These are phyloP conservation scores for Sophora flavescens DNA, from an alignment of 306 rosid species.

Conservation along the genomic window DNA sequence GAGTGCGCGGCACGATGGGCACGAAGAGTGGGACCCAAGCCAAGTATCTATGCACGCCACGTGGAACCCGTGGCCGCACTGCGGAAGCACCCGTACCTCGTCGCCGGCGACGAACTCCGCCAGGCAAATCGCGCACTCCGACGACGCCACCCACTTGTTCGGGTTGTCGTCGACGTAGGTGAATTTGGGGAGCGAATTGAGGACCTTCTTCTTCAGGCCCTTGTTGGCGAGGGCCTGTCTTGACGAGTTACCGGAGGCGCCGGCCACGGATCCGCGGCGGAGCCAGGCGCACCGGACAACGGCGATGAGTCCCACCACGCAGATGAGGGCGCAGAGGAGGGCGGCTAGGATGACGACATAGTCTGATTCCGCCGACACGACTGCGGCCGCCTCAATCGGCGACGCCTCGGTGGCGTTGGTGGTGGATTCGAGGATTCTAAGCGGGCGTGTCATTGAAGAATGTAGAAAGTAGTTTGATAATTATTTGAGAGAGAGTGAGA, in stretches of 20 bases:
- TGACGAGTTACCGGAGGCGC: not conserved
- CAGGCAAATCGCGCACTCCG: slow-evolving; percentile 80
- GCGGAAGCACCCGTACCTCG: slow-evolving; percentile 72
- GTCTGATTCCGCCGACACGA: slow-evolving; percentile 64
- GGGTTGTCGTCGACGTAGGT: slow-evolving; percentile 46
- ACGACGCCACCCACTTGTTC: slow-evolving; percentile 44
- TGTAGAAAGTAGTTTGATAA: not conserved
- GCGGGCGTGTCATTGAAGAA: slow-evolving; percentile 53
- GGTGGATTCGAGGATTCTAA: slow-evolving; percentile 47
- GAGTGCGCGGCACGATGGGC: slow-evolving; percentile 75
- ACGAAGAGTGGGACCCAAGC: slow-evolving; percentile 75
- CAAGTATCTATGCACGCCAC: slow-evolving; percentile 72
- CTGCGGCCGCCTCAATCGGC: slow-evolving; percentile 39
- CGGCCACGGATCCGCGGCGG: slow-evolving; percentile 49
- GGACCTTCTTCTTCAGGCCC: slow-evolving; percentile 76
- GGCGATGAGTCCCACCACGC: slow-evolving; percentile 74
- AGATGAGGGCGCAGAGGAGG: slow-evolving; percentile 78
- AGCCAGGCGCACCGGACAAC: slow-evolving; percentile 84
- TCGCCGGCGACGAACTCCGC: slow-evolving; percentile 64
- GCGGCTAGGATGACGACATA: slow-evolving; percentile 79
- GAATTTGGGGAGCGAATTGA: slow-evolving; percentile 69
- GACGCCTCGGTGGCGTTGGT: slow-evolving; percentile 56
- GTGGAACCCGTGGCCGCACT: slow-evolving; percentile 77
- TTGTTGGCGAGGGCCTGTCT: slow-evolving; percentile 55
- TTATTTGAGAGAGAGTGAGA: not conserved